Percentiles rank a stretch among this genome's conserved stretches.
phyloP scores from a whole-genome alignment of 441 rosid species.

The Manihot esculenta region DNA sequence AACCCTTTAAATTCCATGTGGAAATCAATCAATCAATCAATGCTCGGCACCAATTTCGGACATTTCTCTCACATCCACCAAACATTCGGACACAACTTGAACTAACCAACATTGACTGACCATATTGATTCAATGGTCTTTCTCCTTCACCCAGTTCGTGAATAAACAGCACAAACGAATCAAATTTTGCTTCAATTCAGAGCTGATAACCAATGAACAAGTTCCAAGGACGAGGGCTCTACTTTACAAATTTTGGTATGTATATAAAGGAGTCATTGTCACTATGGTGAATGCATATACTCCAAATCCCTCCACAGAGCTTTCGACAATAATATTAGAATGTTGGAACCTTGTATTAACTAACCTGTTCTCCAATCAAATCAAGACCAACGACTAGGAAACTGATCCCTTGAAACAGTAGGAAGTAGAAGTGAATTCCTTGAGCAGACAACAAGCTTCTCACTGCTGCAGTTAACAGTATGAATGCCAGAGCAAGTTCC shows the following conservation, averaged over 20 bases:
- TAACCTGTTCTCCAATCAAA: conserved; percentile 90
- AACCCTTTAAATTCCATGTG: no score
- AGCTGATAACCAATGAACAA: conserved; percentile 2
- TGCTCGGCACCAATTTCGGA: conserved; percentile 4
- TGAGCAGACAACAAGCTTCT: conserved; percentile 90
- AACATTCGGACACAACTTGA: background rate
- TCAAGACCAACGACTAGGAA: conserved; percentile 87
- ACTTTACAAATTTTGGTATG: background rate
- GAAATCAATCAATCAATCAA: background rate
- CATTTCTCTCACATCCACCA: conserved; percentile 1
- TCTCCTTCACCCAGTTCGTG: conserved; percentile 1
- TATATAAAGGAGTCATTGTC: background rate
- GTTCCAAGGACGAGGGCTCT: background rate
- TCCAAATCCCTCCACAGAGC: background rate
- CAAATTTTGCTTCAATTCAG: conserved; percentile 11
- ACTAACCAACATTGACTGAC: conserved; percentile 3
- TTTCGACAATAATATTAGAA: background rate
- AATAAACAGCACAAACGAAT: conserved; percentile 11
- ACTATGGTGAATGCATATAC: background rate
- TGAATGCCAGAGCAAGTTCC: conserved; percentile 76
- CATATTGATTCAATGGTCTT: conserved; percentile 1
- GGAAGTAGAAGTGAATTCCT: conserved; percentile 91
- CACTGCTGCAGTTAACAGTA: conserved; percentile 66
- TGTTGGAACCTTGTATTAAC: conserved; percentile 25
- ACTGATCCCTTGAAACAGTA: conserved; percentile 81